Conservation (phyloP, 352 stramenopile species). For the Aphanomyces euteiches region DNA sequence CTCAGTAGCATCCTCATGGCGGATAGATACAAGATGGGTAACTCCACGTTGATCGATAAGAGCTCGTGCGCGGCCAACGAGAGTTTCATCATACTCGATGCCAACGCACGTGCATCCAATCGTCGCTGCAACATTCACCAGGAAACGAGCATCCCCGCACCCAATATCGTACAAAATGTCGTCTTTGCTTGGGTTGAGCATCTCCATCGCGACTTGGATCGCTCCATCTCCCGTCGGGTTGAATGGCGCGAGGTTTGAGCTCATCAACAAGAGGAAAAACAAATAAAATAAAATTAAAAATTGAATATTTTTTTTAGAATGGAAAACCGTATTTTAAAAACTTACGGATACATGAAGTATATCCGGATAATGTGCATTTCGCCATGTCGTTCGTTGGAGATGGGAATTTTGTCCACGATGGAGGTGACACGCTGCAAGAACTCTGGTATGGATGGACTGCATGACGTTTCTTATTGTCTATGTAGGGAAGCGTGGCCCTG, state of each 20-base stretch:
- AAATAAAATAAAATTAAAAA: too few relatives aligned
- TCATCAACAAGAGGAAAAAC: too few relatives aligned
- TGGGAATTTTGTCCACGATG: constrained; percentile 50
- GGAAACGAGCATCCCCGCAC: constrained; percentile 70
- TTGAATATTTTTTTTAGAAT: too few relatives aligned
- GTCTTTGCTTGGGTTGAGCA: constrained; percentile 48
- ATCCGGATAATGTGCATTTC: constrained; percentile 14
- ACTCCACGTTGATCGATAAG: constrained; percentile 36
- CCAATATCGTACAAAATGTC: constrained; percentile 77
- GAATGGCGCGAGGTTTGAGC: constrained; percentile 74
- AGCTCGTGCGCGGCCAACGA: constrained; percentile 47
- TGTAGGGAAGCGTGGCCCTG: constrained; percentile 54
- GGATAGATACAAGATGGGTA: constrained; percentile 48
- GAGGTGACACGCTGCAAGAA: constrained; percentile 44
- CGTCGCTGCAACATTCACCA: constrained; percentile 48
- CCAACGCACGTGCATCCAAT: constrained; percentile 48
- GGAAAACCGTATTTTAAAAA: too few relatives aligned
- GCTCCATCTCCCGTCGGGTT: constrained; percentile 68
- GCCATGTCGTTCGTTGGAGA: constrained; percentile 41
- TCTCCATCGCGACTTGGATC: constrained; percentile 53
- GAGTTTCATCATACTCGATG: constrained; percentile 68
- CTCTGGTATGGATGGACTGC: constrained; percentile 39
- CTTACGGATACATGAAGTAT: too few relatives aligned
- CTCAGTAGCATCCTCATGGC: constrained; percentile 56
- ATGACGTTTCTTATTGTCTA: neutral